Base-by-base conservation (phyloP, 352 stramenopile species). In the Globisporangium radiosum region DNA sequence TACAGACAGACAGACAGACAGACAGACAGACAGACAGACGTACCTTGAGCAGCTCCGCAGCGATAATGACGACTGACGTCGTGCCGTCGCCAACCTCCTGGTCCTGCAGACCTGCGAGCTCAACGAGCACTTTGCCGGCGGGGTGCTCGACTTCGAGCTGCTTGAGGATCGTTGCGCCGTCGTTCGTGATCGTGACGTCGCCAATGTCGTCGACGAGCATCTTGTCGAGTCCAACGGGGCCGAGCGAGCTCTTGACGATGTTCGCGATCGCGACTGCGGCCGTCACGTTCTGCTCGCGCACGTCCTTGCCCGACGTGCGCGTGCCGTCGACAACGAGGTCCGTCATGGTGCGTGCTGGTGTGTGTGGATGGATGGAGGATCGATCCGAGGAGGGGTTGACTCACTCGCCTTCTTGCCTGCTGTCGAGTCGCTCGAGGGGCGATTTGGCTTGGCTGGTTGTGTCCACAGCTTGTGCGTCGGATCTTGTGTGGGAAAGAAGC, bases 161-260 rank as follows among this genome's bases (percentile, higher is more conserved):
- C 81, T 99, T 97, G 52, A 99, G 80, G 72, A 99, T 99, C 43
- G 97, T 99, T n/a, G 97, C 97, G 53, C 97, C 97, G 69, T 99
- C 97, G 79, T 99, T 99, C 15, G 97, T 99, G 72, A 99, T 99
- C 15, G 97, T 99, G 54, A 99, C 97, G 78, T 99, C 97, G 59
- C 97, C 97, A 65, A 99, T 98, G 75, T 97, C 87, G 72, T 97
- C 88, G 52, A 97, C 97, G 15, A 99, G 87, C 94, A 98, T 98
- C 86, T 99, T 99, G 80, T 99, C 97, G 39, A 99, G 90, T 33
- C 97, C 97, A 17, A 99, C 96, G 36, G 98, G 98, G 10, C 98
- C 98, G 37, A 99, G 85, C 52, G 92, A 98, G 55, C 88, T 97
- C 83, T 99, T 99, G 63, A 99, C 97, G 74, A 99, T 99, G 83